Evolutionary conservation across 768 basidiomycete species (phyloP), one percentile per base, ranked within the genome.

Genomic region (Suillus variegatus): DNA sequence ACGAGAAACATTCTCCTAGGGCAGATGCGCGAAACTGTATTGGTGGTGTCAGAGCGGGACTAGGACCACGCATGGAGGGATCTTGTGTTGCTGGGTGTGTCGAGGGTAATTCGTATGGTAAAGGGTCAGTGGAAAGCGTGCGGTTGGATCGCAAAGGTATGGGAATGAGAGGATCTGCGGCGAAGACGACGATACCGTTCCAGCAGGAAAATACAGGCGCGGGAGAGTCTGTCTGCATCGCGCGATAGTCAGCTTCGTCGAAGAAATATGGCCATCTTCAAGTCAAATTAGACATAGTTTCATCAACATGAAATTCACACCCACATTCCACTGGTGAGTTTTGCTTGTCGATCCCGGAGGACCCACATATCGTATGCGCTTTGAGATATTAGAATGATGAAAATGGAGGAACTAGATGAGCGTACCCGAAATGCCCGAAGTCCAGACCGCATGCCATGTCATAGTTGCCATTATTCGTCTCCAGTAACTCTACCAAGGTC

Each of bases 391-490:
- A 40, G 43, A 28, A 36, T 25, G 7, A 4, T 25, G 35, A 28
- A 10, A 13, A 32, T n/a, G 22, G 28, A 14, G 16, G 8, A 20
- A n/a, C 16, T 16, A 7, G 5, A 25, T 16, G 20, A 28, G 56
- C 74, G 44, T 46, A 77, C 77, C 77, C 77, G 8, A 70, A 80
- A 40, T 73, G 65, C 13, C 63, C 63, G 36, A 80, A 79, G 69
- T 83, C 82, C 65, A 82, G 69, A 7, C 75, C 81, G 63, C 82
- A 83, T 16, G 73, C 81, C 75, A 82, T 78, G 65, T 83, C 82
- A 61, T 78, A 81, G 25, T 78, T 74, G 14, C 79, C 80, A 28
- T 74, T 74, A 14, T 69, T 68, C 6, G 81, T 81, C 40, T 76
- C 66, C 28, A 82, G 65, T 32, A 83, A 73, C 64, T 82, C 80